These are phyloP conservation scores for Asterophora parasitica DNA, from an alignment of 768 basidiomycete species.

Conservation along the genomic window DNA sequence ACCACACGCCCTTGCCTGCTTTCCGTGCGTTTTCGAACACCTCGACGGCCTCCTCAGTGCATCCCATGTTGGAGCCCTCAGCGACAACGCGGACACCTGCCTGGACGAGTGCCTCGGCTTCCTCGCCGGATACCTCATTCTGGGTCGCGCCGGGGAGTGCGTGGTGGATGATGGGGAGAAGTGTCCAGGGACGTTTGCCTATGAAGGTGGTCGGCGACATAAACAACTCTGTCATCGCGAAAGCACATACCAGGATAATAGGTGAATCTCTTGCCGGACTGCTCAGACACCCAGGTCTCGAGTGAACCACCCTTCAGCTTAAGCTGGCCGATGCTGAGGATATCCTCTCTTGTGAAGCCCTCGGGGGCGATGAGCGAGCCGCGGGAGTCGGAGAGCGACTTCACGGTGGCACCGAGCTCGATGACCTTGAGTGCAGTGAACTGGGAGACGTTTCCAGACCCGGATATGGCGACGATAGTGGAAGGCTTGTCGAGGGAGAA, in stretches of 20 bases:
- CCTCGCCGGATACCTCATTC: slow-evolving; percentile 64
- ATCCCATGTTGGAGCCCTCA: slow-evolving; percentile 78
- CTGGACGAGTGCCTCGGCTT: slow-evolving; percentile 64
- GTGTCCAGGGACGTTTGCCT: slow-evolving; percentile 65
- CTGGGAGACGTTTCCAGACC: slow-evolving; percentile 73
- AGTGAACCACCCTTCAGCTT: slow-evolving; percentile 52
- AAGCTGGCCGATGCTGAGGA: slow-evolving; percentile 45
- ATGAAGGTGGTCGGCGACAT: slow-evolving; percentile 12
- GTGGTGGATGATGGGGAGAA: slow-evolving; percentile 58
- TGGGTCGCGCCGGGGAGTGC: slow-evolving; percentile 70
- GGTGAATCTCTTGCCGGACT: slow-evolving; percentile 33
- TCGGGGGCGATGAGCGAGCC: slow-evolving; percentile 56
- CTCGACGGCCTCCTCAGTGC: slow-evolving; percentile 66
- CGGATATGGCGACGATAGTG: slow-evolving; percentile 53
- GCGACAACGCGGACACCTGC: slow-evolving; percentile 69
- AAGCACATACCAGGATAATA: slow-evolving; percentile 41
- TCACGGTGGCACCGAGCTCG: slow-evolving; percentile 67
- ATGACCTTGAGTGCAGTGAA: slow-evolving; percentile 74
- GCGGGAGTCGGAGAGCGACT: slow-evolving; percentile 72
- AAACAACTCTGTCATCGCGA: neutral
- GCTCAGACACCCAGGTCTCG: slow-evolving; percentile 29
- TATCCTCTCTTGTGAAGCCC: slow-evolving; percentile 55
- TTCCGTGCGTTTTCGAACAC: slow-evolving; percentile 63
- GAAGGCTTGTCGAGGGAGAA: slow-evolving; percentile 40
- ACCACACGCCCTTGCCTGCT: slow-evolving; percentile 52